Evolutionary conservation across 805 yeast genomes (phyloP).

Genomic region (Myxozyma neotropica): DNA sequence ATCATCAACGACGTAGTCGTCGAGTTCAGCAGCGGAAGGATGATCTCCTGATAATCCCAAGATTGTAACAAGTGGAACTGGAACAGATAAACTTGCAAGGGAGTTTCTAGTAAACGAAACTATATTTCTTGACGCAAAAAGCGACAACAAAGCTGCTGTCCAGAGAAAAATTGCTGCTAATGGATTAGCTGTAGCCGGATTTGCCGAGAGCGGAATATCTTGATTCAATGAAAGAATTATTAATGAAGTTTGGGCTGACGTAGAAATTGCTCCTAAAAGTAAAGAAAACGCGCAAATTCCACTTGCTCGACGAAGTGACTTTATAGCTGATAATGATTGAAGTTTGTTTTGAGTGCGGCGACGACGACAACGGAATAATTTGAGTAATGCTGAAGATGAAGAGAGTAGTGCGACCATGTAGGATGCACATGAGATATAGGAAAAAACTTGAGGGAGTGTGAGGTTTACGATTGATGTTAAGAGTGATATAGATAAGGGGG

Average conservation of each 20-base stretch:
- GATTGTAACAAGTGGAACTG: not conserved
- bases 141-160: not conserved
- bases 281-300: conserved; percentile 2
- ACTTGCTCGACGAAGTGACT: conserved; percentile 7
- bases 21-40: no score
- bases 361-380: not conserved
- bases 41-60: not conserved
- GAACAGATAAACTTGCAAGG: not conserved
- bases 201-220: conserved; percentile 14
- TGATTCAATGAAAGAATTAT: conserved; percentile 9
- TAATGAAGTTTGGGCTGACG: not conserved
- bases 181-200: conserved; percentile 2
- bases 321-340: not conserved
- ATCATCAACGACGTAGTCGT: no score
- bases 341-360: not conserved
- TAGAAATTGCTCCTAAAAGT: conserved; percentile 11
- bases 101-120: no score
- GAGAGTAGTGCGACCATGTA: conserved; percentile 16
- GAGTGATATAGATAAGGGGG: not conserved
- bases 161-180: not conserved
- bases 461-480: conserved; percentile 3
- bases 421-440: conserved; percentile 5
- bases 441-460: conserved; percentile 13
- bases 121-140: no score
- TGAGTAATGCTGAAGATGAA: conserved; percentile 5